Base-by-base conservation (phyloP, 139 green algal species). In the Yamagishiella unicocca region DNA sequence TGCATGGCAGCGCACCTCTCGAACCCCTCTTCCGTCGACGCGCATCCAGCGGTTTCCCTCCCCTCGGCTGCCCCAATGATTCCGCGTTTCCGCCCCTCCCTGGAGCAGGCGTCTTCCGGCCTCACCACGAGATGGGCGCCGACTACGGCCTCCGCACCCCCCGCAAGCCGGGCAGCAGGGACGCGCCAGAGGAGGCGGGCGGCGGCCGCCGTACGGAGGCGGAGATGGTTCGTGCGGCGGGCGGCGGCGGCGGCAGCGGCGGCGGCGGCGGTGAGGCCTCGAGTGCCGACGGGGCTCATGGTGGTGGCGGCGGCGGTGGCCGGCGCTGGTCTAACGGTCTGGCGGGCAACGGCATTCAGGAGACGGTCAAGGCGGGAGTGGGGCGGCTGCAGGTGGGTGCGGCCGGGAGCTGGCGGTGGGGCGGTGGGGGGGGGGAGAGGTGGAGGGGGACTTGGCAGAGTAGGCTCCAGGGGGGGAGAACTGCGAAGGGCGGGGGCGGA, bases 321-420 rank as follows among this genome's bases (percentile, higher is more conserved):
- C 7, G 31, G 31, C n/a, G 38, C 40, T 85, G 78, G 78, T 33
- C 37, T 10, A 4, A 22, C 8, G 22, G 12, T 2, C 21, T 86
- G 19, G 42, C 19, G 4, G 80, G 80, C 40, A 67, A 86, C 64
- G 80, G 80, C 7, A 58, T 86, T 12, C 2, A 17, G 2, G 80
- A 86, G 64, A 86, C 64, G 1, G 45, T 86, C 42, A 86, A 86
- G 43, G 80, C 80, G 42, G 80, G 80, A 0, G 80, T 86, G 43
- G 64, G n/a, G 5, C 42, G 80, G 22, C 80, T 86, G 19, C n/a
- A 86, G 80, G 80, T 86, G 40, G 3, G 43, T 64, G 25, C 43
- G n/a, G 33, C 14, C n/a, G n/a, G n/a, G n/a, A n/a, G n/a, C n/a
- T n/a, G n/a, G n/a, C n/a, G n/a, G n/a, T n/a, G n/a, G n/a, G n/a